Conservation (phyloP, 2,329 filamentous ascomycete genomes). For the Blastomyces percursus region DNA sequence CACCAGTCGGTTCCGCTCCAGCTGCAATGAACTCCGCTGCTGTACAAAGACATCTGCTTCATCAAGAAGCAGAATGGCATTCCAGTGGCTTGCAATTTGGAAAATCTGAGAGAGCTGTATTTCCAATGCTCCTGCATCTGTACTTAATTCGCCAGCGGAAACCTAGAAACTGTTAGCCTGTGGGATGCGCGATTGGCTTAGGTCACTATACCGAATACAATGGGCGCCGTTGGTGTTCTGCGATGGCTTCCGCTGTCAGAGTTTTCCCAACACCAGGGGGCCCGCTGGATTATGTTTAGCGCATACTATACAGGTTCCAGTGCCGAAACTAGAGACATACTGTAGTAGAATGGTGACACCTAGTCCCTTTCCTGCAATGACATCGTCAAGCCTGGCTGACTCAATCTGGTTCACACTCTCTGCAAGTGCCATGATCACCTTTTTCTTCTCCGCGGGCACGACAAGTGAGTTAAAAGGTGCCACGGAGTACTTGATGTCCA, state of each 20-base stretch:
- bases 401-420: background rate
- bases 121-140: conserved; percentile 7
- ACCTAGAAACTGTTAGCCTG: background rate
- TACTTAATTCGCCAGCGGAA: background rate
- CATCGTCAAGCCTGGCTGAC: background rate
- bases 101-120: conserved; percentile 8
- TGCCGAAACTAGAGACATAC: background rate
- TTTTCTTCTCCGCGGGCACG: background rate
- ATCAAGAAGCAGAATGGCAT: conserved; percentile 12
- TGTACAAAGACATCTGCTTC: conserved; percentile 10
- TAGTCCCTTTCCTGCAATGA: background rate
- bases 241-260: background rate
- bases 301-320: background rate
- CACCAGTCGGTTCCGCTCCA: background rate
- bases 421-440: background rate
- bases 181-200: background rate
- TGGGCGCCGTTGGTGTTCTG: background rate
- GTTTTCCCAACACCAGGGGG: background rate
- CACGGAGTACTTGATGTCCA: background rate
- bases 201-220: background rate
- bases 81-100: conserved; percentile 6
- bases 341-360: background rate
- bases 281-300: background rate
- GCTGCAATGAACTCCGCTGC: background rate
- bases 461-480: background rate